Conservation (phyloP, 176 grass and related monocot genomes). For the Juncus inflexus region DNA sequence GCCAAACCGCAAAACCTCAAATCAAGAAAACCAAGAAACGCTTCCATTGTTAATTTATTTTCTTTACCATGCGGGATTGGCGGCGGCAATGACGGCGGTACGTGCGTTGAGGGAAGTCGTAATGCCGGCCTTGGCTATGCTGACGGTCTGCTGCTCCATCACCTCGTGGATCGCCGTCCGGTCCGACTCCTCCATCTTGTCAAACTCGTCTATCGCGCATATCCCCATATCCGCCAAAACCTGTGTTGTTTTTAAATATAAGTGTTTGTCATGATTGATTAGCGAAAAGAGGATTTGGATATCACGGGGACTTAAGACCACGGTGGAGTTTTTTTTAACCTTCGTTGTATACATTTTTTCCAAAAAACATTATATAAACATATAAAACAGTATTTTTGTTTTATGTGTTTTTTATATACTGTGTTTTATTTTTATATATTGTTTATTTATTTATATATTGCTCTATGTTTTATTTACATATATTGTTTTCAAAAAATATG, state of each 20-base stretch:
- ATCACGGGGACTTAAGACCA: no score
- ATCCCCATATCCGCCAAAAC: slow-evolving; percentile 98
- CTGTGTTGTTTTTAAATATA: slow-evolving; percentile 35
- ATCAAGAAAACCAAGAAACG: background rate
- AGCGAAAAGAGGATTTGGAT: no score
- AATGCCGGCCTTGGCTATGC: slow-evolving; percentile 97
- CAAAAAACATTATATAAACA: no score
- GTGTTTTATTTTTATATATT: no score
- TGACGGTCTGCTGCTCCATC: slow-evolving; percentile 99
- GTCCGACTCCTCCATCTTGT: slow-evolving; percentile 99
- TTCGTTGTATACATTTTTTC: no score
- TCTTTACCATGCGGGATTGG: slow-evolving; percentile 91
- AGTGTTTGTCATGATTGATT: background rate
- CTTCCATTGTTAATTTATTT: slow-evolving; percentile 22
- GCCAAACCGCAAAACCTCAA: background rate
- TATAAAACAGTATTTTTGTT: no score
- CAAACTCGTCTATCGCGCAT: slow-evolving; percentile 99
- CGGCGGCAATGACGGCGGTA: slow-evolving; percentile 87
- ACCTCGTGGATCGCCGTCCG: slow-evolving; percentile 99
- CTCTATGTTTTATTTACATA: no score
- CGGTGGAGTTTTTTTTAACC: no score
- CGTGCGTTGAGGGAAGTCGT: slow-evolving; percentile 98
- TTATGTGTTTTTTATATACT: no score
- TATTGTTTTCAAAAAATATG: no score
- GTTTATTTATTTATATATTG: no score